A percentile compares a stretch with the other conserved stretches of the same genome.
These are phyloP conservation scores for Talaromyces sp. DNA, from an alignment of 2,329 filamentous ascomycete genomes.

Conservation along the genomic window DNA sequence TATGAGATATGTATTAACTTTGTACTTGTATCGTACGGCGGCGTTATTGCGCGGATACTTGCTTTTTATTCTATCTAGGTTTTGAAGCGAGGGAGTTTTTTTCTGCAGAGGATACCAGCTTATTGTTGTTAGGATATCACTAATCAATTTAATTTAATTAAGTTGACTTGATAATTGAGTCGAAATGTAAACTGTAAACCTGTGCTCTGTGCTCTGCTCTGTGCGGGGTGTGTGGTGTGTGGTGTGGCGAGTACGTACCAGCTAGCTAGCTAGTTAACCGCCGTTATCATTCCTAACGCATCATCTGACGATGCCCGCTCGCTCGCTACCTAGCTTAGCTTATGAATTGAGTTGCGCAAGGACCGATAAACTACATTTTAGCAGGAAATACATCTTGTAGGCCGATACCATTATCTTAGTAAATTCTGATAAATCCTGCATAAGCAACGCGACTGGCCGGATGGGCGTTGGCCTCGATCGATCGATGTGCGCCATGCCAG, in stretches of 20 bases:
- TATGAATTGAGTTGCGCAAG: neutral
- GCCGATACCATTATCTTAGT: no score
- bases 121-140: neutral
- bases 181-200: no score
- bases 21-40: neutral
- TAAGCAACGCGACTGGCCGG: neutral
- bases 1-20: slow-evolving; percentile 1
- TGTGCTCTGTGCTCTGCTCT: no score
- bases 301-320: neutral
- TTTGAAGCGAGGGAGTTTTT: neutral
- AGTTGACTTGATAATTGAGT: no score
- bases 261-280: neutral
- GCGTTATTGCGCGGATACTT: neutral
- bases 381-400: no score
- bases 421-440: neutral
- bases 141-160: neutral
- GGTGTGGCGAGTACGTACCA: neutral
- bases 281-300: no score
- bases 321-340: neutral
- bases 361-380: neutral
- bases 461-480: neutral
- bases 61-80: neutral
- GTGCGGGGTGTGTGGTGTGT: neutral
- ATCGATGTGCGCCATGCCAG: neutral
- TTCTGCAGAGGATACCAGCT: neutral